phyloP scores from a whole-genome alignment of 1,284 basidiomycete genomes.

The Puccinia hordei region DNA sequence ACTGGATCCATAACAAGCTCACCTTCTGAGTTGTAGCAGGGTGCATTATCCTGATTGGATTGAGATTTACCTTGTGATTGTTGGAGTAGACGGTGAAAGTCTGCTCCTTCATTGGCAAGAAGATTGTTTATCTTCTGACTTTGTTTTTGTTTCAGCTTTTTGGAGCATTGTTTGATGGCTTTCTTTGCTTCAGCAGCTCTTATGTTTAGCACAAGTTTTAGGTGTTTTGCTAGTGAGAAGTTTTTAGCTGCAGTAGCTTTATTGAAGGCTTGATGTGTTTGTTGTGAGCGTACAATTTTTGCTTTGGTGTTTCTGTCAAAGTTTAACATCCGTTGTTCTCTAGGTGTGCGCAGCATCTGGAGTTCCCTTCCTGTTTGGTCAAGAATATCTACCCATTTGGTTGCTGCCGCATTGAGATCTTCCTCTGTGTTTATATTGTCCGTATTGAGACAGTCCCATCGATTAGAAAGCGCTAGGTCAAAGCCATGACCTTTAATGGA shows the following conservation, averaged over 20 bases:
- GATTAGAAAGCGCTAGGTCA: not conserved
- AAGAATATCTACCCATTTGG: not conserved
- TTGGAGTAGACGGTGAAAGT: not conserved
- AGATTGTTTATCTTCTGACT: not conserved
- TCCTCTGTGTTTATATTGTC: not conserved
- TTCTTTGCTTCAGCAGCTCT: too few relatives aligned
- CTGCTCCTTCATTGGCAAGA: not conserved
- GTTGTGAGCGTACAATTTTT: not conserved
- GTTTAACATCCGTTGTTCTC: not conserved
- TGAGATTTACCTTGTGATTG: not conserved
- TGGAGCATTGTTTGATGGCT: not conserved
- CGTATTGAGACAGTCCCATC: not conserved
- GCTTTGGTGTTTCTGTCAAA: not conserved
- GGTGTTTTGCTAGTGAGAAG: too few relatives aligned
- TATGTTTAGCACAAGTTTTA: too few relatives aligned
- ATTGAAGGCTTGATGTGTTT: too few relatives aligned
- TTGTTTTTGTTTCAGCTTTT: not conserved
- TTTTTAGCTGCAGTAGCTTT: too few relatives aligned
- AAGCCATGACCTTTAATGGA: not conserved
- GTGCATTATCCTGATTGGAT: not conserved
- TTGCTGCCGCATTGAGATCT: not conserved
- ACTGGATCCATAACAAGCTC: not conserved
- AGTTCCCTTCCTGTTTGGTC: not conserved
- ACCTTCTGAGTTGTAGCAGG: conserved; percentile 4
- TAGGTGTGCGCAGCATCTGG: not conserved